Percentiles rank a stretch among this genome's conserved stretches.
phyloP scores from a whole-genome alignment of 371 early-diverging fungal genomes.

The Lichtheimia hyalospora region DNA sequence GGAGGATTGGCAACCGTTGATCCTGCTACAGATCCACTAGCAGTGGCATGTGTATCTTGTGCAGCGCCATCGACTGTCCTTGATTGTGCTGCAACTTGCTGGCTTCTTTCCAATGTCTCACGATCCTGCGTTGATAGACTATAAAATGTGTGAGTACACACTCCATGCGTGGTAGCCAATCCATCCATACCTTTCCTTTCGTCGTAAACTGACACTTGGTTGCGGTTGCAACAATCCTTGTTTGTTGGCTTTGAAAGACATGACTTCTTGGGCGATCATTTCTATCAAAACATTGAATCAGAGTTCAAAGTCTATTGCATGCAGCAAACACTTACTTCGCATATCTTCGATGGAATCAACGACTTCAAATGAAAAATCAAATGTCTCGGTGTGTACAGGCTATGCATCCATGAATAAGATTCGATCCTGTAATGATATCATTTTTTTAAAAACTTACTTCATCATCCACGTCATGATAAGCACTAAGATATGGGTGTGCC shows the following conservation, averaged over 20 bases:
- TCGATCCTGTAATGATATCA: too few species aligned
- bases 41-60: constrained; percentile 18
- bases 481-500: constrained; percentile 75
- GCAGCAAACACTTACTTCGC: constrained; percentile 60
- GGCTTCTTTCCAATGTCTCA: constrained; percentile 42
- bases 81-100: constrained; percentile 36
- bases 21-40: constrained; percentile 24
- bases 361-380: constrained; percentile 94
- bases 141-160: not conserved
- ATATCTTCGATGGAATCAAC: constrained; percentile 86
- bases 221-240: constrained; percentile 26
- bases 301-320: not conserved
- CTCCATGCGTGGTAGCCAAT: not conserved
- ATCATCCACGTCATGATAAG: constrained; percentile 79
- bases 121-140: constrained; percentile 53
- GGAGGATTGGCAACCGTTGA: constrained; percentile 21
- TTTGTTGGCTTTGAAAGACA: constrained; percentile 58
- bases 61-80: not conserved
- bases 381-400: constrained; percentile 66
- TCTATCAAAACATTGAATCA: constrained; percentile 25
- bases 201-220: constrained; percentile 27
- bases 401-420: constrained; percentile 11
- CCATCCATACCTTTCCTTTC: constrained; percentile 41
- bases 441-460: constrained; percentile 46
- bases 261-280: constrained; percentile 89